Evolutionary conservation across 805 yeast species (phyloP).

Genomic region (Metschnikowia vanudenii): DNA sequence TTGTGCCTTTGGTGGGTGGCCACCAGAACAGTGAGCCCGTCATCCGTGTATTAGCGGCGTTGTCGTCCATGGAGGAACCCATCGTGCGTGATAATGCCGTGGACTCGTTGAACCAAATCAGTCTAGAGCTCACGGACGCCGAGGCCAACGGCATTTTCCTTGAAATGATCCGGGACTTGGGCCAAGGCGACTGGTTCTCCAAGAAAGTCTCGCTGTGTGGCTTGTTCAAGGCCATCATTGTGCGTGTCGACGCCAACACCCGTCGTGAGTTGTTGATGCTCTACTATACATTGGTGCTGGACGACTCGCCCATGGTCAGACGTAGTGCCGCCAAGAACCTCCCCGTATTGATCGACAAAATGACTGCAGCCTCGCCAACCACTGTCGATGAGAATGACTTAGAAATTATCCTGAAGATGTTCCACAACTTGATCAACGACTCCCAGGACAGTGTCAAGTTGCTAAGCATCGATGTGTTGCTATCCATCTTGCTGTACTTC

Average conservation of each 20-base stretch:
- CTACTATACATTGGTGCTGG: conserved; percentile 71
- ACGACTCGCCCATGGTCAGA: conserved; percentile 97
- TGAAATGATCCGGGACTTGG: conserved; percentile 72
- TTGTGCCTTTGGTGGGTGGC: conserved; percentile 90
- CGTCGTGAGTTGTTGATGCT: conserved; percentile 64
- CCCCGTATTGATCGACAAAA: conserved; percentile 66
- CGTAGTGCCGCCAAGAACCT: conserved; percentile 87
- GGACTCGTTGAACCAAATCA: conserved; percentile 72
- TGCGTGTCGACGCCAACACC: conserved; percentile 51
- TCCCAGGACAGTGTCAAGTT: conserved; percentile 94
- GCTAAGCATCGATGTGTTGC: conserved; percentile 81
- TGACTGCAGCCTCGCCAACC: conserved; percentile 37
- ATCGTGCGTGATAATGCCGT: conserved; percentile 94
- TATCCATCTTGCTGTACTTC: conserved; percentile 73
- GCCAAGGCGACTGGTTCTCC: conserved; percentile 93
- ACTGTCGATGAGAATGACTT: conserved; percentile 60
- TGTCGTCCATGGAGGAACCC: conserved; percentile 94
- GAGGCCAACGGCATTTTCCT: conserved; percentile 68
- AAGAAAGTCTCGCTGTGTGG: conserved; percentile 91
- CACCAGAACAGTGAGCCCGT: conserved; percentile 49
- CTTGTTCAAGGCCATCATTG: conserved; percentile 67
- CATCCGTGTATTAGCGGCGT: conserved; percentile 67
- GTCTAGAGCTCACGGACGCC: conserved; percentile 56
- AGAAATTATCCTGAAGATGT: conserved; percentile 80
- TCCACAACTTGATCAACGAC: conserved; percentile 72